A percentile compares a stretch with the other conserved stretches of the same genome.
phyloP scores from a whole-genome alignment of 306 rosid species.

The Carpinus viminea region DNA sequence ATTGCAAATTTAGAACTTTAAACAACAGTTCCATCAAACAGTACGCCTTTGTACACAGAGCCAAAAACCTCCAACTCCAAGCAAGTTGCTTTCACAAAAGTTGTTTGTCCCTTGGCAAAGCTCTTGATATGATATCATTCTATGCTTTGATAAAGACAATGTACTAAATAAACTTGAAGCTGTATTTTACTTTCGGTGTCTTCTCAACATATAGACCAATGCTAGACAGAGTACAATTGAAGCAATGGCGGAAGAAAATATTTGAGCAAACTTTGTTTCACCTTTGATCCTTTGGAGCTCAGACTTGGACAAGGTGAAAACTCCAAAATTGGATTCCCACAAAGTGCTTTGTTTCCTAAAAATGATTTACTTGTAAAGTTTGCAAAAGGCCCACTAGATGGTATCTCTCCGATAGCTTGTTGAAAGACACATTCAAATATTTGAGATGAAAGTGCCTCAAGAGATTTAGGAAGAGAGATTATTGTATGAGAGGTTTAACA shows the following conservation, averaged over 20 bases:
- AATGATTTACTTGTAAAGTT: constrained; percentile 4
- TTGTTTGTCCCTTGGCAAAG: background rate
- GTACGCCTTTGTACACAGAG: background rate
- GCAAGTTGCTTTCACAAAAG: background rate
- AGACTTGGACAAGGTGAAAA: background rate
- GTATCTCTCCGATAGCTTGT: background rate
- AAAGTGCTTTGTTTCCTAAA: background rate
- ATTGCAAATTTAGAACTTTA: background rate
- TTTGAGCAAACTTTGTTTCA: background rate
- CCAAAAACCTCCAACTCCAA: background rate
- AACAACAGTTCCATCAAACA: background rate
- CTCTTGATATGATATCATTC: background rate
- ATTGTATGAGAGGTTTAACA: no score
- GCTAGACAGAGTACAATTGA: background rate
- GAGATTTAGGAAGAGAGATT: no score
- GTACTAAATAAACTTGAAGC: background rate
- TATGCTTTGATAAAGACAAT: background rate
- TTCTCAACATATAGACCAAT: background rate
- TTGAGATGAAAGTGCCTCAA: no score
- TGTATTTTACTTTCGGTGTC: no score
- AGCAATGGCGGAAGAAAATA: background rate
- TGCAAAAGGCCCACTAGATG: background rate
- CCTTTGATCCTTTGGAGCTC: background rate
- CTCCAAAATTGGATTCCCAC: constrained; percentile 4
- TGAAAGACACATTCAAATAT: no score